Evolutionary conservation across 441 rosid species (phyloP).

Genomic region (Bruguiera hainesii): DNA sequence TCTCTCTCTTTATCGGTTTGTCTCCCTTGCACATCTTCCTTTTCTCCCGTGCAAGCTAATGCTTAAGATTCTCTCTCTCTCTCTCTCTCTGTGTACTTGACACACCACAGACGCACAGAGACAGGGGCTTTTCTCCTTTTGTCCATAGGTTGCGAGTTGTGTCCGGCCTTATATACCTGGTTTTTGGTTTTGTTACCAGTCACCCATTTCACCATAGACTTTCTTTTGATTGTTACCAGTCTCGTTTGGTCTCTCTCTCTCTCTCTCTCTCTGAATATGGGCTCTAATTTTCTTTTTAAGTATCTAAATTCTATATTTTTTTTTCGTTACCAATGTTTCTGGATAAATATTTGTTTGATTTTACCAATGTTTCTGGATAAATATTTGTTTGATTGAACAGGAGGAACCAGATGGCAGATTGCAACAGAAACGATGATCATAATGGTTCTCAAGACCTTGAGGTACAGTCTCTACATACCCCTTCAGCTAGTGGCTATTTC

Average conservation of each 20-base stretch:
- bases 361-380: neutral
- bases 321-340: neutral
- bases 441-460: constrained; percentile 36
- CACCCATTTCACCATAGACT: too few relatives aligned
- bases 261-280: neutral
- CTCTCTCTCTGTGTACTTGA: neutral
- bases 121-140: too few relatives aligned
- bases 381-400: constrained; percentile 15
- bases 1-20: neutral
- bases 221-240: too few relatives aligned
- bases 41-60: constrained; percentile 16
- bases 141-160: too few relatives aligned
- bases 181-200: too few relatives aligned
- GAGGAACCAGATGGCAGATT: constrained; percentile 46
- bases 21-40: constrained; percentile 21
- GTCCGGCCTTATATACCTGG: too few relatives aligned
- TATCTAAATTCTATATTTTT: neutral
- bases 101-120: neutral
- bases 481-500: neutral
- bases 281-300: neutral
- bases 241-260: neutral
- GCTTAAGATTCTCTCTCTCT: neutral
- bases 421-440: constrained; percentile 34
- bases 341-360: neutral
- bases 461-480: constrained; percentile 28